phyloP scores from a whole-genome alignment of 2,329 filamentous ascomycete genomes.

The Bipolaris victoriae region DNA sequence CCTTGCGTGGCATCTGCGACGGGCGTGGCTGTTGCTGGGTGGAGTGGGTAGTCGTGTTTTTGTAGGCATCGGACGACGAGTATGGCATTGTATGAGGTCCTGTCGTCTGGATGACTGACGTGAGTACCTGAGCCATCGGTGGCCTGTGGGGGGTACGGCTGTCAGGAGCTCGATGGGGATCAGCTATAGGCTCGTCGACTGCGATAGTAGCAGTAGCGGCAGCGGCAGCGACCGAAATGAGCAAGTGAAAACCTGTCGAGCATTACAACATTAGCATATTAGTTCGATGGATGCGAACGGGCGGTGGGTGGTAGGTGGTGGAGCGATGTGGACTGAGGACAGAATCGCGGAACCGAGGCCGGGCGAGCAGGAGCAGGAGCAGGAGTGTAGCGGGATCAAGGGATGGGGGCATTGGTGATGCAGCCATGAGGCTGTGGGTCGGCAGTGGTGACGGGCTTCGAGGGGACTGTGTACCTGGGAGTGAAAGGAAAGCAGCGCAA shows the following conservation, averaged over 20 bases:
- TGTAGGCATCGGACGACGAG: conserved; percentile 56
- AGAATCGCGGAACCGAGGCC: conserved; percentile 18
- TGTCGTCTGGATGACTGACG: conserved; percentile 55
- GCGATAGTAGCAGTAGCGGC: conserved; percentile 19
- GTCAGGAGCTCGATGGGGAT: conserved; percentile 28
- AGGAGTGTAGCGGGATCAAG: conserved; percentile 19
- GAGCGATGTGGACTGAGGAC: conserved; percentile 14
- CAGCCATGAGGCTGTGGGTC: conserved; percentile 18
- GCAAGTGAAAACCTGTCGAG: conserved; percentile 22
- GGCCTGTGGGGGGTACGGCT: conserved; percentile 28
- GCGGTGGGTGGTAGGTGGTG: conserved; percentile 10
- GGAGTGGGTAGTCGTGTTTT: conserved; percentile 46
- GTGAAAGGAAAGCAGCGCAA: conserved; percentile 28
- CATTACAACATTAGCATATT: conserved; percentile 27
- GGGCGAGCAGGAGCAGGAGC: conserved; percentile 16
- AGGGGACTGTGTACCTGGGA: conserved; percentile 37
- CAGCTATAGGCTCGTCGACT: conserved; percentile 23
- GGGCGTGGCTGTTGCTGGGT: conserved; percentile 49
- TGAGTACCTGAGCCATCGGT: conserved; percentile 55
- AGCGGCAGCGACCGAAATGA: conserved; percentile 24
- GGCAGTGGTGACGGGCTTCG: conserved; percentile 19
- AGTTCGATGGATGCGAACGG: conserved; percentile 6
- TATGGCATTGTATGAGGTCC: conserved; percentile 59
- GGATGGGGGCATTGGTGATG: conserved; percentile 20
- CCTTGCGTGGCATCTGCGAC: conserved; percentile 50